Evolutionary conservation across 495 filamentous ascomycete genomes (phyloP).

Genomic region (Penicillium egyptiacum): DNA sequence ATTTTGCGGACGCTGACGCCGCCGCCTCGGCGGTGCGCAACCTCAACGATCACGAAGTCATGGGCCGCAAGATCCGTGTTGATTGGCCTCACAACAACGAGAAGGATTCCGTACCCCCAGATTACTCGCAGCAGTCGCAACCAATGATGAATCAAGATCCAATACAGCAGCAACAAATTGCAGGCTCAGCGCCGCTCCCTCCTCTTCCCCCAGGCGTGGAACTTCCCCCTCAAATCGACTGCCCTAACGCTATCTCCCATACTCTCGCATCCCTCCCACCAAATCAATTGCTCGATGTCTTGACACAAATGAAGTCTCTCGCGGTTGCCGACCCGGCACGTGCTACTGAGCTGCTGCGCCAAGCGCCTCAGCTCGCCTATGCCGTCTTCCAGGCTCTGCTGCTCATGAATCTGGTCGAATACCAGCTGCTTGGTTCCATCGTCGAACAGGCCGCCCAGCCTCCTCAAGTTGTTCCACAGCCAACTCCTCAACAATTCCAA

Average conservation of each 20-base stretch:
- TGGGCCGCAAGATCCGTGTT: conserved; percentile 90
- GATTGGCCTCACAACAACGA: conserved; percentile 93
- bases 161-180: conserved; percentile 26
- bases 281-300: conserved; percentile 87
- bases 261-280: conserved; percentile 84
- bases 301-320: conserved; percentile 91
- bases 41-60: conserved; percentile 92
- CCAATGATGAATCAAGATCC: conserved; percentile 23
- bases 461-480: conserved; percentile 33
- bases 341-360: conserved; percentile 81
- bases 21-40: conserved; percentile 95
- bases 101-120: conserved; percentile 64
- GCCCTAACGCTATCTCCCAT: conserved; percentile 85
- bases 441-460: conserved; percentile 54
- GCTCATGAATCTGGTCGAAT: conserved; percentile 88
- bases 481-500: conserved; percentile 35
- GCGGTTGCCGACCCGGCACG: conserved; percentile 76
- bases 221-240: conserved; percentile 73
- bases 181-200: conserved; percentile 56
- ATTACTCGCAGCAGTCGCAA: conserved; percentile 44
- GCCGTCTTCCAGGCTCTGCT: conserved; percentile 95
- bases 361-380: conserved; percentile 91
- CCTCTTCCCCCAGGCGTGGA: conserved; percentile 83
- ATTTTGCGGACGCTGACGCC: conserved; percentile 86
- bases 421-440: conserved; percentile 54